Conservation (phyloP, 2,329 filamentous ascomycete genomes). For the Myriosclerotinia scirpicola region DNA sequence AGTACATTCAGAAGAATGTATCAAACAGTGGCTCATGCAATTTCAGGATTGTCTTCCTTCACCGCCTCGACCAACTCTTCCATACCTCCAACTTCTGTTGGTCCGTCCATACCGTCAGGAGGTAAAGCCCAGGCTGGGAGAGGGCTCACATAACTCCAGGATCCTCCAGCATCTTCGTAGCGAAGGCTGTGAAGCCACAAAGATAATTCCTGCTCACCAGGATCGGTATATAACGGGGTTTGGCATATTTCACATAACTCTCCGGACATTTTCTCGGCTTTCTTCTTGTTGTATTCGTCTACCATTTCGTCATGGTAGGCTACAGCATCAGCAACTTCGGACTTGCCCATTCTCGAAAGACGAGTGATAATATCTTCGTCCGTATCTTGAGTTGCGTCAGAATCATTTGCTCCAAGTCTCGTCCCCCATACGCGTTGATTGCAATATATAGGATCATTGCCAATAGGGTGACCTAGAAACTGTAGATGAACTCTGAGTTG, state of each 20-base stretch:
- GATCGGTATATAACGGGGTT: conserved; percentile 90
- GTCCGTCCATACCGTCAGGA: conserved; percentile 58
- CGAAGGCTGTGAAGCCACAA: conserved; percentile 91
- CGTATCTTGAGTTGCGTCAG: conserved; percentile 66
- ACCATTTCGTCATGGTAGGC: conserved; percentile 95
- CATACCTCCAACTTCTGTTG: conserved; percentile 63
- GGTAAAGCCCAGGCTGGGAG: conserved; percentile 87
- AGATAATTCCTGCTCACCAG: conserved; percentile 82
- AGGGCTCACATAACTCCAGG: conserved; percentile 84
- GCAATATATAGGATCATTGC: conserved; percentile 96
- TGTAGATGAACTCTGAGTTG: conserved; percentile 94
- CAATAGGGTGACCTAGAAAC: conserved; percentile 89
- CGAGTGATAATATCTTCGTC: conserved; percentile 90
- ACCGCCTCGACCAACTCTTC: conserved; percentile 57
- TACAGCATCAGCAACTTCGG: conserved; percentile 85
- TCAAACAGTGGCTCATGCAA: conserved; percentile 29
- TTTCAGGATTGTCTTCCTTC: conserved; percentile 40
- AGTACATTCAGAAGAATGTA: conserved; percentile 13
- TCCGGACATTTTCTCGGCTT: conserved; percentile 92
- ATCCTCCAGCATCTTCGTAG: conserved; percentile 80
- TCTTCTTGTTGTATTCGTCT: conserved; percentile 82
- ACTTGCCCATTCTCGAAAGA: conserved; percentile 87
- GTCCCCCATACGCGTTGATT: conserved; percentile 90
- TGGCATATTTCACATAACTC: conserved; percentile 76
- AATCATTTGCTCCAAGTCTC: conserved; percentile 66